Evolutionary conservation across 2,329 filamentous ascomycete genomes (phyloP), one percentile per base, ranked within the genome.

Genomic region (Diaporthe eres): DNA sequence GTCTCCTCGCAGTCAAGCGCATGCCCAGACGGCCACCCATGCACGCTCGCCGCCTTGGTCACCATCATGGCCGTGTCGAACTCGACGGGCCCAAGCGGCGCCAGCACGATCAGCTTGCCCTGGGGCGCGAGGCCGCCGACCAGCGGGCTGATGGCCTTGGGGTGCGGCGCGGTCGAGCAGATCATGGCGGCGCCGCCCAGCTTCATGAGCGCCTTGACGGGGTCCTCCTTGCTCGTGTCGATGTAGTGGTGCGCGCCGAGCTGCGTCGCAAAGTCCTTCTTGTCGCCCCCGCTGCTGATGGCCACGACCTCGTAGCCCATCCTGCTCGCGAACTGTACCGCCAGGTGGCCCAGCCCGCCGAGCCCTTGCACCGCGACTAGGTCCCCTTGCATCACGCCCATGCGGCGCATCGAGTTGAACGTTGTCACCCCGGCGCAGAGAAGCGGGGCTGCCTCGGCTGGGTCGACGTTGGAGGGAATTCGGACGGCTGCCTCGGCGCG

Each of bases 231-330:
- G 78, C 86, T 87, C 73, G 90, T 88, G 79, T 92, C 89, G 68
- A 93, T 88, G 80, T 92, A 88, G 79, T 90, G 90, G 60, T 86
- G 86, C 0, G 92, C 92, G 47, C 92, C 92, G 2, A 94, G 85
- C 79, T 88, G 81, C 75, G 84, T 82, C 0, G 94, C 93, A 80
- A 95, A 94, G 0, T 91, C 88, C 76, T 89, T 89, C 87, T 96
- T 96, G 78, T 86, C 87, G 76, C 91, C 88, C 12, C 91, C 91
- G 0, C 91, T 93, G 34, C 78, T 79, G 70, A 96, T 87, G 0
- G 93, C 94, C 2, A 91, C 91, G 7, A 94, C 91, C 75, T 90
- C 88, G 83, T 93, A 95, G 6, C 94, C 94, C 93, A 95, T 95
- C 83, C 92, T 92, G 68, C 87, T 87, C 6, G 93, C 93, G 81